Evolutionary conservation across 768 basidiomycete genomes (phyloP).

Genomic region (Tephrocybe sp.): DNA sequence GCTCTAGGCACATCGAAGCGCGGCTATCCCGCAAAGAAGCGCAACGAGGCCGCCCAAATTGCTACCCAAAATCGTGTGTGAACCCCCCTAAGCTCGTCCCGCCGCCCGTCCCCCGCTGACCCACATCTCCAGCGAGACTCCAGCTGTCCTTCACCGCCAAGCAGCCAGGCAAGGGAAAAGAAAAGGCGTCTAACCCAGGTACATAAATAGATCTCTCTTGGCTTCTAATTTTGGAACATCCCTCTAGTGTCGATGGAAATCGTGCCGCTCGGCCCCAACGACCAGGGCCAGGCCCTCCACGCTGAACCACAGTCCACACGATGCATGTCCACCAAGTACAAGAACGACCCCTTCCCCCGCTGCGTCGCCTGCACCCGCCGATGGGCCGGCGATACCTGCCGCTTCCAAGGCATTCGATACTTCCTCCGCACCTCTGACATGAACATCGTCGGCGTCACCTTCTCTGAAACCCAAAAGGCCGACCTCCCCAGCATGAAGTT

Average conservation of each 20-base stretch:
- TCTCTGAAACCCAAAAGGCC: slow-evolving; percentile 61
- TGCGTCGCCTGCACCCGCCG: slow-evolving; percentile 85
- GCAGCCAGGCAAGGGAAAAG: slow-evolving; percentile 44
- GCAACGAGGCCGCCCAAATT: slow-evolving; percentile 66
- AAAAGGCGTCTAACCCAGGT: slow-evolving; percentile 39
- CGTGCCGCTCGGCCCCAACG: slow-evolving; percentile 28
- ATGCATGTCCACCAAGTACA: slow-evolving; percentile 84
- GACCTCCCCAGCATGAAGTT: slow-evolving; percentile 63
- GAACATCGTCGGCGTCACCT: slow-evolving; percentile 66
- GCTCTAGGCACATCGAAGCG: slow-evolving; percentile 41
- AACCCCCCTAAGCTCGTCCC: slow-evolving; percentile 7
- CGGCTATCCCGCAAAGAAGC: slow-evolving; percentile 72
- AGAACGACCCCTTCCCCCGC: slow-evolving; percentile 69
- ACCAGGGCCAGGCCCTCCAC: slow-evolving; percentile 34
- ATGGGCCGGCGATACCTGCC: slow-evolving; percentile 86
- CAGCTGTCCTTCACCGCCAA: slow-evolving; percentile 40
- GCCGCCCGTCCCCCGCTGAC: slow-evolving; percentile 4
- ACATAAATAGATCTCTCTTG: background rate
- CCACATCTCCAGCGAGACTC: slow-evolving; percentile 37
- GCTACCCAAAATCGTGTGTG: slow-evolving; percentile 62
- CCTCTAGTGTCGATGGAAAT: slow-evolving; percentile 25
- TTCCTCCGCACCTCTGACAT: slow-evolving; percentile 64
- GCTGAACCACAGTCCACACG: slow-evolving; percentile 77
- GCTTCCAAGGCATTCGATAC: slow-evolving; percentile 83
- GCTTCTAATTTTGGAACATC: background rate